Evolutionary conservation across 2,329 filamentous ascomycete species (phyloP), one percentile per base, ranked within the genome.

Genomic region (Monosporascus cannonballus): DNA sequence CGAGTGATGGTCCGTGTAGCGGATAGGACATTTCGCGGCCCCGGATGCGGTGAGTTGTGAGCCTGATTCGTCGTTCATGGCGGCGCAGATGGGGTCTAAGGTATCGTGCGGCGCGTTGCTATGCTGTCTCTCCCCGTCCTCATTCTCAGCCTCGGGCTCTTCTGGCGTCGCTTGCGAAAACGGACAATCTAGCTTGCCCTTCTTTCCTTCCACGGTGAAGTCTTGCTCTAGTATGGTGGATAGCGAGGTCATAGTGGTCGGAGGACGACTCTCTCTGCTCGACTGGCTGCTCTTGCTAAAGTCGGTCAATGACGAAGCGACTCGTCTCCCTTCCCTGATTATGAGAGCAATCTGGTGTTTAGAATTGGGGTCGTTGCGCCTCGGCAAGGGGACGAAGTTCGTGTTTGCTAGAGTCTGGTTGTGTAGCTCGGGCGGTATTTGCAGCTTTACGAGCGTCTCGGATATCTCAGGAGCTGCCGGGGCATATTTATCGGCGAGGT

Each of bases 1-100:
- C 2, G 90, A 91, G 66, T 96, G 92, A 68, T 96, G 87, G 69
- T 96, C 87, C 66, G 96, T 77, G 72, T 88, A 96, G 47, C 93
- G 88, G 55, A 97, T 97, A 3, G 93, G 93, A 69, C 93, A 97
- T 66, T 90, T 90, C 52, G 82, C 70, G 3, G 69, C 67, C 38
- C 69, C 76, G 8, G 76, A 75, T 5, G 75, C 72, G 36, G 76
- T 67, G 59, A 66, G 75, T 66, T 74, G 82, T 61, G 75, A 84
- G 67, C 63, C 75, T 61, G 73, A 80, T 68, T 84, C 84, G 57
- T 79, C 83, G 63, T 73, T 75, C 79, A 85, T 82, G 68, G 81
- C 79, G 38, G 80, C 80, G 64, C 83, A 86, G 50, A 86, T 84
- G 44, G 83, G 83, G 64, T 86, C 83, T 52, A 71, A 66, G 18